These are phyloP conservation scores for Ustilago tritici DNA, from an alignment of 1,284 basidiomycete species.

Conservation along the genomic window DNA sequence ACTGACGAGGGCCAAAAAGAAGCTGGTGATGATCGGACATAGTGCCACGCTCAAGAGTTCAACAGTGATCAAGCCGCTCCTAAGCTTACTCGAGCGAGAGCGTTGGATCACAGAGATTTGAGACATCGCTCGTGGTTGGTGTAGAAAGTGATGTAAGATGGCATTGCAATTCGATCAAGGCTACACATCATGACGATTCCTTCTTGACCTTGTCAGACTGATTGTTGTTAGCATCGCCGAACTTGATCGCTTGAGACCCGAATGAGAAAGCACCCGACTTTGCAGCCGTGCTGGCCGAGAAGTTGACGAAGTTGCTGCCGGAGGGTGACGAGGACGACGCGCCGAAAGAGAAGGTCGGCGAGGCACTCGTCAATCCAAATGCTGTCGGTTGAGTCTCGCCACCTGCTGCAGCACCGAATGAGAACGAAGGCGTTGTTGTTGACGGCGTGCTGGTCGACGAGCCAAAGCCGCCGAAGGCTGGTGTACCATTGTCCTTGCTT, in stretches of 20 bases:
- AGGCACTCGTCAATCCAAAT: constrained; percentile 17
- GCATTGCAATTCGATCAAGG: background rate
- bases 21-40: constrained; percentile 61
- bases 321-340: constrained; percentile 10
- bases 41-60: constrained; percentile 37
- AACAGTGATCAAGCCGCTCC: constrained; percentile 8
- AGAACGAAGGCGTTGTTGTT: constrained; percentile 7
- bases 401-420: constrained; percentile 18
- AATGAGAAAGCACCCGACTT: constrained; percentile 46
- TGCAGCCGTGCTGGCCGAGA: constrained; percentile 20
- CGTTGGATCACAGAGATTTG: constrained; percentile 14
- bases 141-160: background rate
- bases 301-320: constrained; percentile 33
- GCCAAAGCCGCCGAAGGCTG: constrained; percentile 25
- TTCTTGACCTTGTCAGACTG: constrained; percentile 1
- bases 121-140: background rate
- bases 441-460: constrained; percentile 9
- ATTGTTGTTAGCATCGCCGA: constrained; percentile 25
- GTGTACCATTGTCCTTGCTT: background rate
- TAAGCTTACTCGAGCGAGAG: background rate
- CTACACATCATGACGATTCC: background rate
- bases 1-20: constrained; percentile 73
- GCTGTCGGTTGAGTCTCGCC: constrained; percentile 1
- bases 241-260: constrained; percentile 32
- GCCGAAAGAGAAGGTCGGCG: constrained; percentile 32